A percentile compares a stretch with the other conserved stretches of the same genome.
phyloP scores from a whole-genome alignment of 306 rosid genomes.

The Glycine latifolia region DNA sequence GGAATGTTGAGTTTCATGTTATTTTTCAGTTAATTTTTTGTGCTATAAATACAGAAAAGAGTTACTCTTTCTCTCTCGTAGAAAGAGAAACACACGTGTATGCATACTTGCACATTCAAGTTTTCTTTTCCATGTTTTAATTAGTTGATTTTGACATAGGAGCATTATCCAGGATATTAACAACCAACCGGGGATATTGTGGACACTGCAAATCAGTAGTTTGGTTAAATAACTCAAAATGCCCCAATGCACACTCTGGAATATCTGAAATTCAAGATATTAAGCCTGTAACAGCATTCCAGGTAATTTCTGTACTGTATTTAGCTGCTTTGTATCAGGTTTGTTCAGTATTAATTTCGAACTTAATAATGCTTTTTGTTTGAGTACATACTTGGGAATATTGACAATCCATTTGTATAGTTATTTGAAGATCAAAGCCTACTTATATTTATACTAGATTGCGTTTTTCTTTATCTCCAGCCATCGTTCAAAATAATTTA shows the following conservation, averaged over 20 bases:
- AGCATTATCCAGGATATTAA: conserved; percentile 55
- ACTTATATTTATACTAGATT: not conserved
- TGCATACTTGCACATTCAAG: conserved; percentile 17
- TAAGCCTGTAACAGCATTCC: conserved; percentile 62
- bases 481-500: not conserved
- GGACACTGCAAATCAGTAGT: conserved; percentile 69
- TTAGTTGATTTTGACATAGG: conserved; percentile 56
- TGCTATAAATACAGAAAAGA: not conserved
- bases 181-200: conserved; percentile 78
- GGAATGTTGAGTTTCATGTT: conserved; percentile 36
- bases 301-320: conserved; percentile 57
- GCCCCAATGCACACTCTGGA: conserved; percentile 56
- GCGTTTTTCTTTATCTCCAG: not conserved
- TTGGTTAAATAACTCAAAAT: conserved; percentile 72
- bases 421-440: conserved; percentile 33
- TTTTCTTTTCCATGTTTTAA: conserved; percentile 28
- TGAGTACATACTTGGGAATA: not conserved
- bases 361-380: conserved; percentile 1
- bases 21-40: not conserved
- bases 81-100: conserved; percentile 10
- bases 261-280: conserved; percentile 55
- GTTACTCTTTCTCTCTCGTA: conserved; percentile 1
- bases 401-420: not conserved
- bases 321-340: conserved; percentile 4
- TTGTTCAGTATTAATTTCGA: not conserved